Conservation (phyloP, 139 green algal species). For the Picochlorum sp. region DNA sequence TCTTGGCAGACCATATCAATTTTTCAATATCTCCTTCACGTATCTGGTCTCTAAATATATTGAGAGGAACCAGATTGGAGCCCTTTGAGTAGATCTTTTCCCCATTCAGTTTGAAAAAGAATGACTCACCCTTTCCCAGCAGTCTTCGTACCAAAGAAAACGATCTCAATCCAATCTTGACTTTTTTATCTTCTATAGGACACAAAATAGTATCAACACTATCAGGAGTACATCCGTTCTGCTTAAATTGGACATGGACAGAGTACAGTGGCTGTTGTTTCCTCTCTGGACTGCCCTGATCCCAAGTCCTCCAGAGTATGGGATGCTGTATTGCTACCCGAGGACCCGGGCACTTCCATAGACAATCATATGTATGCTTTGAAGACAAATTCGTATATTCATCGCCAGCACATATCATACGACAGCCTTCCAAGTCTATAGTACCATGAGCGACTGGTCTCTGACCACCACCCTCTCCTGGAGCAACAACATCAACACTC, state of each 20-base stretch:
- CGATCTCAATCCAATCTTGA: no score
- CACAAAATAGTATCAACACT: no score
- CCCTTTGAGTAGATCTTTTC: constrained; percentile 51
- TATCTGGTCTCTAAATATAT: constrained; percentile 35
- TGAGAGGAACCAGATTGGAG: constrained; percentile 62
- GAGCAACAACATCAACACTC: constrained; percentile 3
- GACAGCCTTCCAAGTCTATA: constrained; percentile 4
- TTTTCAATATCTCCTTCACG: constrained; percentile 8
- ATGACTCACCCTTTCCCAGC: constrained; percentile 35
- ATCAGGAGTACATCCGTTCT: no score
- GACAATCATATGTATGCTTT: not conserved
- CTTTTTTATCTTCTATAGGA: no score
- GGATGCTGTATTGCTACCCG: no score
- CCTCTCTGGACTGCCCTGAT: no score
- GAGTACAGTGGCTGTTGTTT: no score
- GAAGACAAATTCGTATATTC: not conserved
- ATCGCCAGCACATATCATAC: not conserved
- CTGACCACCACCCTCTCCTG: no score
- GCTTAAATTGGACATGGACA: no score
- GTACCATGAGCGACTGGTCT: not conserved
- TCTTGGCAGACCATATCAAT: constrained; percentile 37
- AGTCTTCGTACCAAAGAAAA: no score
- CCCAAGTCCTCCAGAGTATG: no score
- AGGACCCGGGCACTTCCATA: no score
- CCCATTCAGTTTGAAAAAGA: constrained; percentile 67